Percentiles rank a stretch among this genome's conserved stretches.
These are phyloP conservation scores for Aspergillus flavus DNA, from an alignment of 2,329 filamentous ascomycete genomes.

Conservation along the genomic window DNA sequence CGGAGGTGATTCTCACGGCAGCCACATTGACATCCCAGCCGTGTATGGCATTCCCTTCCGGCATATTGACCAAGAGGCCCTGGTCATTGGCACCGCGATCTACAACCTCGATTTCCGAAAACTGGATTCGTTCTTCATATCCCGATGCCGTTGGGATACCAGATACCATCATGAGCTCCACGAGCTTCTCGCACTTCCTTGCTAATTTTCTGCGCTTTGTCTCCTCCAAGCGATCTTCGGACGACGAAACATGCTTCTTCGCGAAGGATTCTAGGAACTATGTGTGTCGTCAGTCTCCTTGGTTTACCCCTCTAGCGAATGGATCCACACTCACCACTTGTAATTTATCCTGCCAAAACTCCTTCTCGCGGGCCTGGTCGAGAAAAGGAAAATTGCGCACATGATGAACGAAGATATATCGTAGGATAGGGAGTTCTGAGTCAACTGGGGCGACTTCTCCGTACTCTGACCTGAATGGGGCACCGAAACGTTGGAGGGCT, in stretches of 20 bases:
- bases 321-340: conserved; percentile 70
- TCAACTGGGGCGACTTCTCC: conserved; percentile 93
- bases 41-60: conserved; percentile 89
- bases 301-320: neutral
- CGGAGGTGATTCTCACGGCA: conserved; percentile 75
- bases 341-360: conserved; percentile 99
- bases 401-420: conserved; percentile 98
- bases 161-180: conserved; percentile 99
- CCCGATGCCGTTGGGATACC: conserved; percentile 93
- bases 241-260: conserved; percentile 94
- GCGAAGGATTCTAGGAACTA: conserved; percentile 97
- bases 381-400: conserved; percentile 97
- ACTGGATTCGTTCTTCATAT: conserved; percentile 95
- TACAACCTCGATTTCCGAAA: conserved; percentile 95
- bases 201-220: conserved; percentile 93
- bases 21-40: conserved; percentile 97
- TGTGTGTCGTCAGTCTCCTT: conserved; percentile 7
- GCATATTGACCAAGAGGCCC: conserved; percentile 81
- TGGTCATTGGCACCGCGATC: conserved; percentile 91
- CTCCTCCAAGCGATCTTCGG: conserved; percentile 92
- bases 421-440: conserved; percentile 87
- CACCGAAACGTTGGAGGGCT: conserved; percentile 90
- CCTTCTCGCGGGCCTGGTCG: conserved; percentile 94
- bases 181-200: conserved; percentile 88
- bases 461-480: conserved; percentile 88